Percentiles rank a stretch among this genome's conserved stretches.
Conservation (phyloP, 2,329 filamentous ascomycete species). For the Stromatinia cepivora region DNA sequence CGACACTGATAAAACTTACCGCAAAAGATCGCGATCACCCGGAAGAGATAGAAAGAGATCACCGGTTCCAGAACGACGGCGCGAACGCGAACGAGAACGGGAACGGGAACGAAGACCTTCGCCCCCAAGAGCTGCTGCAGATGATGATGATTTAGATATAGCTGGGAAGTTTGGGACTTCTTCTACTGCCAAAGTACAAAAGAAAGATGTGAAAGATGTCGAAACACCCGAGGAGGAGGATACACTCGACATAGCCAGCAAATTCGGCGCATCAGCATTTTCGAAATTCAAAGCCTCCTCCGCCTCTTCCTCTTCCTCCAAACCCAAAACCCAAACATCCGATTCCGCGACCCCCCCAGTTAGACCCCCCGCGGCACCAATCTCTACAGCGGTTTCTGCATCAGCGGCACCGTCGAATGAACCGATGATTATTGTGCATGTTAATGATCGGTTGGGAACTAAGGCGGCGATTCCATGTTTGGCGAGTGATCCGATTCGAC, state of each 20-base stretch:
- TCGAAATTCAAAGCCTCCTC: conserved; percentile 19
- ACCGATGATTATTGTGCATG: conserved; percentile 89
- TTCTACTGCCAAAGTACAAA: not conserved
- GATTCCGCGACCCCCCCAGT: conserved; percentile 29
- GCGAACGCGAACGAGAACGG: conserved; percentile 42
- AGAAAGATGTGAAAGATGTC: conserved; percentile 2
- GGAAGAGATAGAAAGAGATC: conserved; percentile 47
- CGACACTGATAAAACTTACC: conserved; percentile 20
- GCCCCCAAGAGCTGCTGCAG: conserved; percentile 39
- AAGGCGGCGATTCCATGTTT: conserved; percentile 91
- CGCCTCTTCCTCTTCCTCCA: not conserved
- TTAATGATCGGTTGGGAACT: conserved; percentile 96
- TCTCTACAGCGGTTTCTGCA: conserved; percentile 24
- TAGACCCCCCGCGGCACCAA: conserved; percentile 30
- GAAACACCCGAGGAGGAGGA: conserved; percentile 19
- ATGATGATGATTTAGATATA: conserved; percentile 40
- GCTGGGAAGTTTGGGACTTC: conserved; percentile 39
- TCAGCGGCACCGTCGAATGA: conserved; percentile 48
- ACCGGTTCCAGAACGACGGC: conserved; percentile 37
- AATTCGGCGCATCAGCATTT: conserved; percentile 21
- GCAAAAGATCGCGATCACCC: conserved; percentile 23
- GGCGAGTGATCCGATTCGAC: conserved; percentile 76
- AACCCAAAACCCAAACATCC: not conserved
- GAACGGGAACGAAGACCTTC: conserved; percentile 55
- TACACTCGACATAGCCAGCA: conserved; percentile 20